These are phyloP conservation scores for Erysimum cheiranthoides DNA, from an alignment of 345 rosid species.

Conservation along the genomic window DNA sequence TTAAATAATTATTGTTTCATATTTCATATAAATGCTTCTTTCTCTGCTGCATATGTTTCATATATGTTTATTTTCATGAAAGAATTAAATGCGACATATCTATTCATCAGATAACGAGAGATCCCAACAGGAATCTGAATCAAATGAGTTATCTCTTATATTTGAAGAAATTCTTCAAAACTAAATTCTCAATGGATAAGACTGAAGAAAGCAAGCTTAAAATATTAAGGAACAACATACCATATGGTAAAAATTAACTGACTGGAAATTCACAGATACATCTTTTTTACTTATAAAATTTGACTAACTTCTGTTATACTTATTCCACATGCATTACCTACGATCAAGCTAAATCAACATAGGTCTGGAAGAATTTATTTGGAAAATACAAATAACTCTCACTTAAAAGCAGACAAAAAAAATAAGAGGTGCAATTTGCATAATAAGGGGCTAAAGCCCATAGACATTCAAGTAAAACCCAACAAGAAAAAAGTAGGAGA, in stretches of 20 bases:
- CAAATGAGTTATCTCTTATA: background rate
- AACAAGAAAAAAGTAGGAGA: background rate
- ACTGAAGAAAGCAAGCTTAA: background rate
- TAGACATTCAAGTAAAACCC: conserved; percentile 21
- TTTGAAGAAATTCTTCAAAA: background rate
- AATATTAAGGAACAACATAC: too few relatives aligned
- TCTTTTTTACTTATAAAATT: too few relatives aligned
- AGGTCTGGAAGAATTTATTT: too few relatives aligned
- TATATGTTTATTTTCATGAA: conserved; percentile 37
- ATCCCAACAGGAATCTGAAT: conserved; percentile 16
- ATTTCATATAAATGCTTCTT: conserved; percentile 20
- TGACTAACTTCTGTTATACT: too few relatives aligned
- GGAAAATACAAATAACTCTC: too few relatives aligned
- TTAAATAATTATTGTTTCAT: too few relatives aligned
- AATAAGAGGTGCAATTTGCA: too few relatives aligned
- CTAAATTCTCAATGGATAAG: background rate
- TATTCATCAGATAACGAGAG: conserved; percentile 12
- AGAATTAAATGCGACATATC: conserved; percentile 33
- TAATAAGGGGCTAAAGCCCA: conserved; percentile 21
- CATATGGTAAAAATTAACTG: too few relatives aligned
- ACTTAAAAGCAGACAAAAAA: too few relatives aligned
- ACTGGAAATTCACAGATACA: too few relatives aligned
- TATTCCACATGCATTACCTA: too few relatives aligned
- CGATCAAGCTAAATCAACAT: too few relatives aligned
- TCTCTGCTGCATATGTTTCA: conserved; percentile 36